Evolutionary conservation across 148 eudicot species (phyloP), one percentile per base, ranked within the genome.

Genomic region (Agrostemma githago): DNA sequence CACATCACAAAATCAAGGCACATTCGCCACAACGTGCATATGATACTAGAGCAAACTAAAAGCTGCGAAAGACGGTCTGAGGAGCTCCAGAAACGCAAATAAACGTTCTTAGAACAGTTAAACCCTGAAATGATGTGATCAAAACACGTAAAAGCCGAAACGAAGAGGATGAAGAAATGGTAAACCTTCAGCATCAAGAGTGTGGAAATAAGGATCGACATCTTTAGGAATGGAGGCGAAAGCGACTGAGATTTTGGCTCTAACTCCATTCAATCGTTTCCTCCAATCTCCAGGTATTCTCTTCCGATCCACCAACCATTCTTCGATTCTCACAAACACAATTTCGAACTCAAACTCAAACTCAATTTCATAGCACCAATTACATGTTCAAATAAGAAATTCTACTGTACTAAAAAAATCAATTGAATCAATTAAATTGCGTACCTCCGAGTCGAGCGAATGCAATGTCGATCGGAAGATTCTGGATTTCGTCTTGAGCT

Each of bases 281-380:
- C 93, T 76, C 96, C 97, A 94, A 82, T 91, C 98, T 19, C 77
- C 70, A 4, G 98, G 98, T 57, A 94, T 85, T 76, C 93, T 87
- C 87, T 89, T 94, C 81, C 97, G 97, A 89, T 94, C 98, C 70
- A 89, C 93, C 86, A 94, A 66, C 98, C 98, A 94, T 84, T 94
- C 98, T 94, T 63, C 88, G 83, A 41, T 65, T 37, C 39, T 70
- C 76, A 77, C 43, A 76, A 44, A 14, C 39, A 77, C 66, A 75
- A 42, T 48, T 26, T 65, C 7, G 37, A 72, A 44, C 41, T 54
- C 20, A 79, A 77, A 57, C 34, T 1, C 7, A 43, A 72, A 44
- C 41, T 54, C 20, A 79, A 77, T 63, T 34, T 1, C n/a, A n/a
- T n/a, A n/a, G n/a, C n/a, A n/a, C n/a, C n/a, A n/a, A n/a, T n/a